Evolutionary conservation across 164 flowering plant species (phyloP), one percentile per base, ranked within the genome.

Genomic region (Saururus chinensis): DNA sequence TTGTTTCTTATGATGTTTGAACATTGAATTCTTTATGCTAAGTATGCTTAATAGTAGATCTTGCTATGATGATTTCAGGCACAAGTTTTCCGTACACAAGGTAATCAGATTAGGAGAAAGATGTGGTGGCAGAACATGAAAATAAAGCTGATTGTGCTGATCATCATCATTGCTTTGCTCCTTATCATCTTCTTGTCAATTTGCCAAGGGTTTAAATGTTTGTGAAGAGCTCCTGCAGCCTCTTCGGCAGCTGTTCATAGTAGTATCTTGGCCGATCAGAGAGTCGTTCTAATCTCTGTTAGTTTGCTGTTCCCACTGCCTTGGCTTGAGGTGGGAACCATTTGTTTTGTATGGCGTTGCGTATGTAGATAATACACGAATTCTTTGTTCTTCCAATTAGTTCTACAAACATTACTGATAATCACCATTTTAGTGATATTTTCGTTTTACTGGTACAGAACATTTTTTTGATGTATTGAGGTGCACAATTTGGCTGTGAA

Each of bases 71-170:
- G 49, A 10, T 7, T 11, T 20, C 52, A 89, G 95, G 97, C 95
- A 51, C 97, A 87, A 71, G 92, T 85, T 71, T 89, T 87, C 78
- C 77, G 84, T 72, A 71, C 77, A 57, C 81, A 79, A 55, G 95
- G 95, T 53, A 85, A 90, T 8, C 56, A 82, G 72, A 77, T 85
- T 68, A 80, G 90, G 76, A 79, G 89, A 61, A 89, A 87, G 77
- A 89, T 87, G 95, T 89, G 97, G 97, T 64, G 84, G 57, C 82
- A 85, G 73, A 87, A 87, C 69, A 89, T 87, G 97, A 89, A 89
- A 84, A 79, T 87, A 61, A 89, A 89, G 81, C 76, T 87, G 67
- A 82, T 85, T 26, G 95, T 87, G 56, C 62, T 87, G 72, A 87
- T 74, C 21, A 89, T 85, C 53, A 42, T 85, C 52, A 62, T 89